phyloP scores from a whole-genome alignment of 257 asterid species.

The Fraxinus americana region DNA sequence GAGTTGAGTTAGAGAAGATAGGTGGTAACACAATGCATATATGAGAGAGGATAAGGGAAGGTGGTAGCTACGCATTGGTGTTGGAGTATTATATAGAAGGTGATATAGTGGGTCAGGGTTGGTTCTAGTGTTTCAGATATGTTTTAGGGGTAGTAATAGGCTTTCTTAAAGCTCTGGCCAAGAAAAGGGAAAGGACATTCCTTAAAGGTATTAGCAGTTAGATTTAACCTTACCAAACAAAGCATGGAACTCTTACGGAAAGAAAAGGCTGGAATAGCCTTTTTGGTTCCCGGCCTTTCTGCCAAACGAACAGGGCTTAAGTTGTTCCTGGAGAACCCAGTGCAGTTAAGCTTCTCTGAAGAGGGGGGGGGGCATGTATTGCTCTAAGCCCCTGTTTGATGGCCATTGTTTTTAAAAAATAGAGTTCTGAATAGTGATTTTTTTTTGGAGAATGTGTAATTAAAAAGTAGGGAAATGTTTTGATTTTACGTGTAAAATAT shows the following conservation, averaged over 20 bases:
- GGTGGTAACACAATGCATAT: neutral
- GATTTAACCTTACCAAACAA: neutral
- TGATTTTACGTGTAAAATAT: no score
- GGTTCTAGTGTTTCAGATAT: neutral
- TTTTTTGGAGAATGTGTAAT: no score
- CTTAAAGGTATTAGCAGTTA: neutral
- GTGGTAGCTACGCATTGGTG: neutral
- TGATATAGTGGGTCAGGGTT: neutral
- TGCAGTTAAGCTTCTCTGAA: neutral
- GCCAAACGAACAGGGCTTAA: neutral
- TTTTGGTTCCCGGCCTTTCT: neutral
- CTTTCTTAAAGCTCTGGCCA: neutral
- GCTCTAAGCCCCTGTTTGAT: neutral
- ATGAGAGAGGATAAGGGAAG: neutral
- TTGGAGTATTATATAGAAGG: neutral
- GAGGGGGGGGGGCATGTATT: neutral
- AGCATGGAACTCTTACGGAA: neutral
- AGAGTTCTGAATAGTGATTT: no score
- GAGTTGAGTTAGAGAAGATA: neutral
- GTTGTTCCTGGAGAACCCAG: neutral
- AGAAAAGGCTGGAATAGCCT: neutral
- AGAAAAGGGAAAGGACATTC: neutral
- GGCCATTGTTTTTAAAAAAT: no score
- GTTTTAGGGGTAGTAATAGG: neutral
- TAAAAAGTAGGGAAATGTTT: no score